These are phyloP conservation scores for Angomonas deanei DNA, from an alignment of 208 protist species.

Conservation along the genomic window DNA sequence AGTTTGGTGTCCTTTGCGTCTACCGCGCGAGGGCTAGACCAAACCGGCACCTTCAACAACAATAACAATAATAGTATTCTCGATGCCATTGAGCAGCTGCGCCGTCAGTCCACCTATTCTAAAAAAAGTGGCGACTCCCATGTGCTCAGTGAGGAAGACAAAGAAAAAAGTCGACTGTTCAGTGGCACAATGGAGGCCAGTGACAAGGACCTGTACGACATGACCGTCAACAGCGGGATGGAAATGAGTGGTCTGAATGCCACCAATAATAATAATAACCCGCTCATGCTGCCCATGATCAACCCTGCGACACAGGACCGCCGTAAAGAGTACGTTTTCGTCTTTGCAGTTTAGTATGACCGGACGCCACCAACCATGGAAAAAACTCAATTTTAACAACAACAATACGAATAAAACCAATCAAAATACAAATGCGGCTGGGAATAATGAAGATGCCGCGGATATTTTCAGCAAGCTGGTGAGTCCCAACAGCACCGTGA, in stretches of 20 bases:
- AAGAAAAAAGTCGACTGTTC: too few species aligned
- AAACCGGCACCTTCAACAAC: too few species aligned
- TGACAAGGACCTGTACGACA: background rate
- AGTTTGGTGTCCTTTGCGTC: too few species aligned
- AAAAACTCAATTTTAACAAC: constrained; percentile 6
- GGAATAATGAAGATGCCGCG: too few species aligned
- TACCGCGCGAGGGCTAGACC: too few species aligned
- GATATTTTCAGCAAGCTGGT: background rate
- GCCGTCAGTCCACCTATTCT: too few species aligned
- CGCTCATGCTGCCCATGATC: background rate
- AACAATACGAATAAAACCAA: background rate
- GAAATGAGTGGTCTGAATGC: background rate
- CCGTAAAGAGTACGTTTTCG: constrained; percentile 34
- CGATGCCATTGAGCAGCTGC: background rate
- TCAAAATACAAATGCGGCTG: too few species aligned
- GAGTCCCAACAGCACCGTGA: too few species aligned
- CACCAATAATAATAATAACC: background rate
- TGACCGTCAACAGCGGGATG: background rate
- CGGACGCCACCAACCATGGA: constrained; percentile 1
- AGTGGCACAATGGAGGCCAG: background rate
- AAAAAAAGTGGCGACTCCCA: too few species aligned
- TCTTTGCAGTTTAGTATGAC: constrained; percentile 33
- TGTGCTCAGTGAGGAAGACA: too few species aligned
- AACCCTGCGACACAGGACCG: constrained; percentile 10
- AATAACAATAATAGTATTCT: too few species aligned